Evolutionary conservation across 2,329 filamentous ascomycete genomes (phyloP).

Genomic region (Xylariaceae sp.): DNA sequence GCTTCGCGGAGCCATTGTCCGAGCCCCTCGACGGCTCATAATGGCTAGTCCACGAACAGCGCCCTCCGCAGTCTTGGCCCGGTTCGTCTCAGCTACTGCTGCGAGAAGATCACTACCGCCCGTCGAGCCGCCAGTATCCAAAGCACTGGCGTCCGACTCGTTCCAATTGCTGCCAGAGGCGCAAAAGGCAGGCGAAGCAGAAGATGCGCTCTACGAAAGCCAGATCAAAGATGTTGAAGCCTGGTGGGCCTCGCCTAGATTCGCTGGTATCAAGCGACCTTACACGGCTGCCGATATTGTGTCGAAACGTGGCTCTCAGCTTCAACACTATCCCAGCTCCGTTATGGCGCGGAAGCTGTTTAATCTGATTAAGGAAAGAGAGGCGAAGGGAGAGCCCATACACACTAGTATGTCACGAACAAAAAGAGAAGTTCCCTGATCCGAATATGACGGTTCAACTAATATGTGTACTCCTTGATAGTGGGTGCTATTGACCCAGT

Average conservation of each 20-base stretch:
- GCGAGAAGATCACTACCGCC: slow-evolving; percentile 50
- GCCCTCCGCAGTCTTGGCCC: slow-evolving; percentile 19
- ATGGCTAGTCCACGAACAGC: slow-evolving; percentile 20
- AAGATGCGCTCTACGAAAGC: slow-evolving; percentile 79
- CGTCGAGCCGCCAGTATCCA: slow-evolving; percentile 57
- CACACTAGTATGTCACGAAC: slow-evolving; percentile 68
- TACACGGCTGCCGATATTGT: slow-evolving; percentile 90
- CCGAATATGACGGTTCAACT: background rate
- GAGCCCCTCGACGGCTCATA: slow-evolving; percentile 25
- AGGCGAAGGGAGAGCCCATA: slow-evolving; percentile 75
- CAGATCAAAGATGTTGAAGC: slow-evolving; percentile 79
- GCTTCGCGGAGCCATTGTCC: slow-evolving; percentile 28
- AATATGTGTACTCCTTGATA: slow-evolving; percentile 31
- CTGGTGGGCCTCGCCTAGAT: slow-evolving; percentile 87
- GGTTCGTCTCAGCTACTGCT: slow-evolving; percentile 38
- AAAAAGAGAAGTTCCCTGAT: background rate
- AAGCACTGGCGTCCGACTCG: slow-evolving; percentile 61
- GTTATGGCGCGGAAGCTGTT: slow-evolving; percentile 95
- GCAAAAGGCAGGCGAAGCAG: slow-evolving; percentile 70
- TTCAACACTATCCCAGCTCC: slow-evolving; percentile 85
- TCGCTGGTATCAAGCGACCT: slow-evolving; percentile 81
- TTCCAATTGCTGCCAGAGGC: slow-evolving; percentile 80
- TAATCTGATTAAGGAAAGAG: slow-evolving; percentile 74
- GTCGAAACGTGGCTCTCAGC: slow-evolving; percentile 82
- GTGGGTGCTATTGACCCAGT: slow-evolving; percentile 98